These are phyloP conservation scores for Pittosporum tobira DNA, from an alignment of 129 eudicot genomes.

Conservation along the genomic window DNA sequence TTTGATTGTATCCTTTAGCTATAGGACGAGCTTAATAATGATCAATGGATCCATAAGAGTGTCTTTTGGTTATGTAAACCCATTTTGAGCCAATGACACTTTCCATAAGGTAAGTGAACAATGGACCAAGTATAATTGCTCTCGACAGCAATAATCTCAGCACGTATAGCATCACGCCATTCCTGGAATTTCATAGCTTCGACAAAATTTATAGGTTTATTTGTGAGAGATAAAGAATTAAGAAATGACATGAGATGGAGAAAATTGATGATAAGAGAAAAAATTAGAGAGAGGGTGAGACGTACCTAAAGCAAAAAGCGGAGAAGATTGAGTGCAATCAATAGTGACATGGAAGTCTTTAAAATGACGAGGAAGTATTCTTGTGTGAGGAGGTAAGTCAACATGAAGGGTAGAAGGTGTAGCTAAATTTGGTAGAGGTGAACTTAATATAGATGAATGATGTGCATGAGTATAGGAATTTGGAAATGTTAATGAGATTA, in stretches of 20 bases:
- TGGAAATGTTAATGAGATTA: no score
- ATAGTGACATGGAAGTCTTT: not conserved
- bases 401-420: not conserved
- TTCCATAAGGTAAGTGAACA: not conserved
- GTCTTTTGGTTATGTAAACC: slow-evolving; percentile 3
- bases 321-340: no score
- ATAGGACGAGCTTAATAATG: not conserved
- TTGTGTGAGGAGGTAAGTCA: not conserved
- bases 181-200: not conserved
- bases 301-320: not conserved
- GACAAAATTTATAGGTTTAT: not conserved
- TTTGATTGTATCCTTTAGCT: not conserved
- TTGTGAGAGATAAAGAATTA: not conserved
- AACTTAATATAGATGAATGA: not conserved
- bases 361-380: not conserved
- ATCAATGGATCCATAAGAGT: not conserved
- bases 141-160: not conserved
- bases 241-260: not conserved
- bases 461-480: no score
- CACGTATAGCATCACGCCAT: not conserved
- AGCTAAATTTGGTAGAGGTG: not conserved
- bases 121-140: slow-evolving; percentile 3
- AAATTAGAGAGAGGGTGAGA: not conserved
- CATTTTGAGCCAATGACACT: slow-evolving; percentile 2
- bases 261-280: not conserved